Percentiles rank a stretch among this genome's conserved stretches.
phyloP scores from a whole-genome alignment of 1,284 basidiomycete genomes.

The Leccinum subrobustum region DNA sequence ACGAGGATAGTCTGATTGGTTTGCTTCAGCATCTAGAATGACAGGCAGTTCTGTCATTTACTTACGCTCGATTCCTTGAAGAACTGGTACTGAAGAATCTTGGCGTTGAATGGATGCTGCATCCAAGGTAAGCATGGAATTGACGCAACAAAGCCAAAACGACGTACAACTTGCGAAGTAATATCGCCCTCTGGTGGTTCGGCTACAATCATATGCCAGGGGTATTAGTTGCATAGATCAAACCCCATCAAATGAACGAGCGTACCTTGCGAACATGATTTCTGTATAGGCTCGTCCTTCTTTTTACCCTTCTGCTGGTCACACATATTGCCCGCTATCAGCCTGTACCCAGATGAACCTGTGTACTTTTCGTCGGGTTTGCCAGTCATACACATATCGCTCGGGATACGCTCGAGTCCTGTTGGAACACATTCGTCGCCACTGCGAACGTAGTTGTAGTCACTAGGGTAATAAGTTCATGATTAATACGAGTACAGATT shows the following conservation, averaged over 20 bases:
- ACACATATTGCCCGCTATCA: conserved; percentile 94
- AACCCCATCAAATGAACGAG: neutral
- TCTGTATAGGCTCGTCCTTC: conserved; percentile 72
- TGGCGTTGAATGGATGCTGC: conserved; percentile 72
- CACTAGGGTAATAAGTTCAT: conserved; percentile 44
- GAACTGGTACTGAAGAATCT: conserved; percentile 80
- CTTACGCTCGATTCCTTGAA: conserved; percentile 72
- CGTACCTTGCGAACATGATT: conserved; percentile 73
- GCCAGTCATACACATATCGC: conserved; percentile 62
- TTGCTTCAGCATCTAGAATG: conserved; percentile 7
- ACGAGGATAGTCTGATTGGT: conserved; percentile 74
- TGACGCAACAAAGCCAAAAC: neutral
- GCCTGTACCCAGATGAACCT: conserved; percentile 90
- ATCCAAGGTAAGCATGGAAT: conserved; percentile 12
- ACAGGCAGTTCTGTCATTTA: neutral
- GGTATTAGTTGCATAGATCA: conserved; percentile 3
- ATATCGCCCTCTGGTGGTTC: conserved; percentile 74
- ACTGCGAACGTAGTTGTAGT: conserved; percentile 84
- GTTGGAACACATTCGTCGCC: conserved; percentile 74
- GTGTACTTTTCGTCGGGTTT: conserved; percentile 65
- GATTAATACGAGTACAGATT: neutral
- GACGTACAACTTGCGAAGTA: conserved; percentile 60
- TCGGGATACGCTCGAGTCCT: conserved; percentile 84
- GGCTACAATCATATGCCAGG: conserved; percentile 39
- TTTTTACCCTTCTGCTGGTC: conserved; percentile 57